Evolutionary conservation across 805 yeast genomes (phyloP).

Genomic region (Huiozyma sinensis): DNA sequence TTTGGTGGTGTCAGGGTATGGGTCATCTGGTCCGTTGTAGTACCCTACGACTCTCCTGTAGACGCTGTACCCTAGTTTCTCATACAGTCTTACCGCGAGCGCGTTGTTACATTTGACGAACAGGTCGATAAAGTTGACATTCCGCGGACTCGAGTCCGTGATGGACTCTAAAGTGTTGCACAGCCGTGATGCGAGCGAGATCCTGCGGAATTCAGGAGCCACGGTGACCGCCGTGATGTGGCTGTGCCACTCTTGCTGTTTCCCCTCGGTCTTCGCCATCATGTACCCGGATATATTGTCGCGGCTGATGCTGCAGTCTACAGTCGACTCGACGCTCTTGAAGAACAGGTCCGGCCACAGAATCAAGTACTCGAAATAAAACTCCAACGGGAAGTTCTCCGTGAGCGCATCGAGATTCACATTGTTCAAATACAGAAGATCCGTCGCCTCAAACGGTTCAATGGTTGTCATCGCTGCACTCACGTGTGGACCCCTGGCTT

Average conservation of each 20-base stretch:
- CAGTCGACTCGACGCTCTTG: slow-evolving; percentile 47
- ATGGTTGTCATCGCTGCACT: slow-evolving; percentile 62
- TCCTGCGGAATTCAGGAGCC: slow-evolving; percentile 67
- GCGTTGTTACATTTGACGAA: slow-evolving; percentile 82
- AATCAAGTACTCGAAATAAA: slow-evolving; percentile 72
- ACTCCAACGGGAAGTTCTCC: slow-evolving; percentile 78
- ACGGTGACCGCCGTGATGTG: slow-evolving; percentile 96
- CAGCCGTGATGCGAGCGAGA: slow-evolving; percentile 74
- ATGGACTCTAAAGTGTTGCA: slow-evolving; percentile 64
- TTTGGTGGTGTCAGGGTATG: slow-evolving; percentile 32
- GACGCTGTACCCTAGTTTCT: slow-evolving; percentile 74
- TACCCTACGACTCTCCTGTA: slow-evolving; percentile 84
- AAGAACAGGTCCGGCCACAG: slow-evolving; percentile 87
- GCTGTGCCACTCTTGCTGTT: slow-evolving; percentile 79
- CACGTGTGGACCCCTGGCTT: not conserved
- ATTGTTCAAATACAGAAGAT: slow-evolving; percentile 58
- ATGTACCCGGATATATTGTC: slow-evolving; percentile 52
- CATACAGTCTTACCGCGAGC: slow-evolving; percentile 73
- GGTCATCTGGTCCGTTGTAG: slow-evolving; percentile 50
- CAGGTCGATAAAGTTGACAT: slow-evolving; percentile 77
- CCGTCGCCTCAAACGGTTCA: slow-evolving; percentile 80
- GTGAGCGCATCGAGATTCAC: slow-evolving; percentile 84
- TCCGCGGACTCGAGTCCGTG: slow-evolving; percentile 68
- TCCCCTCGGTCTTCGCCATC: slow-evolving; percentile 96
- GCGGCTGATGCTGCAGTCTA: slow-evolving; percentile 17